Conservation (phyloP, 2,329 filamentous ascomycete species). For the Verticillium zaregamsianum region DNA sequence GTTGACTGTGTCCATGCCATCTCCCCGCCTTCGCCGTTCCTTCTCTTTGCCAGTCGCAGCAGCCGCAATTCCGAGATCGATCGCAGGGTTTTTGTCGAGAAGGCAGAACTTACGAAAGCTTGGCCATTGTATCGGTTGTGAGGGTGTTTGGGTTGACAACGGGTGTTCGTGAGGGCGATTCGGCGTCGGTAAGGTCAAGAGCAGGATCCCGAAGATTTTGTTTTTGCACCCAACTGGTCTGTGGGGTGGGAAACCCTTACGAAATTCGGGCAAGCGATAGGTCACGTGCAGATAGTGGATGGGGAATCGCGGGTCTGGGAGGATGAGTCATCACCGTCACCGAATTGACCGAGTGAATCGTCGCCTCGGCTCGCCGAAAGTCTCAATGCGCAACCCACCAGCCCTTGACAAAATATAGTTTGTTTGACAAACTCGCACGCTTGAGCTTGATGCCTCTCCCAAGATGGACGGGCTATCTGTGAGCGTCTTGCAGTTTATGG, state of each 20-base stretch:
- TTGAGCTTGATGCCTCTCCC: no score
- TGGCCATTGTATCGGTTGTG: constrained; percentile 56
- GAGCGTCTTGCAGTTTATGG: no score
- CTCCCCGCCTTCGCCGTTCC: constrained; percentile 10
- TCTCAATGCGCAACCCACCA: no score
- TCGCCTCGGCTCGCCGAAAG: no score
- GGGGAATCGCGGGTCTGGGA: not conserved
- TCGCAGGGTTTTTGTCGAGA: constrained; percentile 4
- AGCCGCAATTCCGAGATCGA: constrained; percentile 10
- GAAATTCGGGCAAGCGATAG: constrained; percentile 6
- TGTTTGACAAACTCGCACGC: no score
- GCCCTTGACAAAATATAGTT: no score
- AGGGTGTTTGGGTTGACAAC: constrained; percentile 14
- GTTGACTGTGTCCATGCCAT: not conserved
- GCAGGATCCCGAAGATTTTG: constrained; percentile 10
- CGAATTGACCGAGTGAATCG: constrained; percentile 1
- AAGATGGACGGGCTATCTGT: no score
- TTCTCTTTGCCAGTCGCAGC: not conserved
- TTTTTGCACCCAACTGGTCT: constrained; percentile 6
- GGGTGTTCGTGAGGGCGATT: constrained; percentile 13
- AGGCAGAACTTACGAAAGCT: constrained; percentile 52
- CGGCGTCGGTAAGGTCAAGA: constrained; percentile 12
- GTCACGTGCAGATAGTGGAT: constrained; percentile 8
- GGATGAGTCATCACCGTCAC: not conserved
- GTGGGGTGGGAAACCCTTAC: constrained; percentile 12